Conservation (phyloP, 2,329 filamentous ascomycete genomes). For the Botrytis aclada region DNA sequence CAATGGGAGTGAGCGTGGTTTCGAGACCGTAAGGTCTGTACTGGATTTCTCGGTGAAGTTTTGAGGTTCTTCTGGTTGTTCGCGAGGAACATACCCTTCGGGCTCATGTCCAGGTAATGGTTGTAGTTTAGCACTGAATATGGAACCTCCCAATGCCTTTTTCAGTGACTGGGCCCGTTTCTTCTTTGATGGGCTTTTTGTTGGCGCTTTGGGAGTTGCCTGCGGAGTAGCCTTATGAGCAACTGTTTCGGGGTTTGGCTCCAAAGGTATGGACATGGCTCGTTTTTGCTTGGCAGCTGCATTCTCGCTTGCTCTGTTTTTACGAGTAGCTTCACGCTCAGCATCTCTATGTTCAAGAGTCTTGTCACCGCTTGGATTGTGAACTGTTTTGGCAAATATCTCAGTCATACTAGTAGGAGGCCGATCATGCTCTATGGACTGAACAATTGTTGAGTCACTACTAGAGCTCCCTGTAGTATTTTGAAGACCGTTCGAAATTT, state of each 20-base stretch:
- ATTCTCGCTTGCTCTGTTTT: neutral
- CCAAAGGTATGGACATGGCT: neutral
- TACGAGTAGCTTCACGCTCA: constrained; percentile 8
- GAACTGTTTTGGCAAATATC: neutral
- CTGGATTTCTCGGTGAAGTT: neutral
- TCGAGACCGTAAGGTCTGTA: neutral
- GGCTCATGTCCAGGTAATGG: neutral
- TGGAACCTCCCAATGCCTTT: neutral
- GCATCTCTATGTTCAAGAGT: constrained; percentile 3
- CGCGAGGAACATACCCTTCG: too few species aligned
- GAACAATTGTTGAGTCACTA: neutral
- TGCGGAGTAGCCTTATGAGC: neutral
- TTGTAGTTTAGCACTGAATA: neutral
- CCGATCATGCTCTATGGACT: neutral
- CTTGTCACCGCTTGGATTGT: neutral
- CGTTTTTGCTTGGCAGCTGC: neutral
- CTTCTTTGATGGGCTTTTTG: neutral
- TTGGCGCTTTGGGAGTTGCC: neutral
- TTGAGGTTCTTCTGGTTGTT: neutral
- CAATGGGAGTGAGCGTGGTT: neutral
- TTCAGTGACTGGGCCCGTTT: neutral
- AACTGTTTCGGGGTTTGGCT: neutral
- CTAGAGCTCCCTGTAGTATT: neutral
- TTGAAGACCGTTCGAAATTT: neutral
- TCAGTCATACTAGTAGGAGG: constrained; percentile 4